These are phyloP conservation scores for Quercus wislizeni DNA, from an alignment of 306 rosid genomes.

Conservation along the genomic window DNA sequence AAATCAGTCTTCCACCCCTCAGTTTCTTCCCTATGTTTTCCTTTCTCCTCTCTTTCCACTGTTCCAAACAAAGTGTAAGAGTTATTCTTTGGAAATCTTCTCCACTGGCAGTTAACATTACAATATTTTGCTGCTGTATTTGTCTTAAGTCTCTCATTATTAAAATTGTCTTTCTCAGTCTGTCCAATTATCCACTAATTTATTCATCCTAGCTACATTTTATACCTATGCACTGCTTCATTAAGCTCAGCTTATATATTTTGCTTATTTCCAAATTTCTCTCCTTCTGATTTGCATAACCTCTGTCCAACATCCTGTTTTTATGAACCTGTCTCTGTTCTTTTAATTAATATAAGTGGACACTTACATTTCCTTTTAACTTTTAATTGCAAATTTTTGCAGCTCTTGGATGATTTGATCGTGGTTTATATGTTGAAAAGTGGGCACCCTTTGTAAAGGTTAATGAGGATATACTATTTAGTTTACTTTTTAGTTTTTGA, in stretches of 20 bases:
- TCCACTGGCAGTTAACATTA: no score
- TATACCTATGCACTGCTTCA: not conserved
- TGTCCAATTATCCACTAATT: no score
- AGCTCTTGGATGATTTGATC: constrained; percentile 81
- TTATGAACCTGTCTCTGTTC: not conserved
- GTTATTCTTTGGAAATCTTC: no score
- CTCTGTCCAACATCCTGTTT: not conserved
- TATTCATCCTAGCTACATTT: not conserved
- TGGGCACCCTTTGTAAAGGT: constrained; percentile 78
- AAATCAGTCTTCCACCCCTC: no score
- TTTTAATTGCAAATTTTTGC: constrained; percentile 26
- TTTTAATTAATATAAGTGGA: constrained; percentile 1
- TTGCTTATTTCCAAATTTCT: not conserved
- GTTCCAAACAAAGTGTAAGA: no score
- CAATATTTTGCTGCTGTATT: no score
- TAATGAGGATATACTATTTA: not conserved
- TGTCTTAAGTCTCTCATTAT: no score
- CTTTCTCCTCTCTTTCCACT: no score
- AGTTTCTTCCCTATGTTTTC: no score
- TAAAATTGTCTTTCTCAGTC: no score
- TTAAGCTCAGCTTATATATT: not conserved
- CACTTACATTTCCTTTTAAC: not conserved
- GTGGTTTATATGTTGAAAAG: constrained; percentile 85
- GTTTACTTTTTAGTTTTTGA: not conserved
- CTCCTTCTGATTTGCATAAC: not conserved